Evolutionary conservation across 129 eudicot genomes (phyloP).

Genomic region (Flaveria bidentis): DNA sequence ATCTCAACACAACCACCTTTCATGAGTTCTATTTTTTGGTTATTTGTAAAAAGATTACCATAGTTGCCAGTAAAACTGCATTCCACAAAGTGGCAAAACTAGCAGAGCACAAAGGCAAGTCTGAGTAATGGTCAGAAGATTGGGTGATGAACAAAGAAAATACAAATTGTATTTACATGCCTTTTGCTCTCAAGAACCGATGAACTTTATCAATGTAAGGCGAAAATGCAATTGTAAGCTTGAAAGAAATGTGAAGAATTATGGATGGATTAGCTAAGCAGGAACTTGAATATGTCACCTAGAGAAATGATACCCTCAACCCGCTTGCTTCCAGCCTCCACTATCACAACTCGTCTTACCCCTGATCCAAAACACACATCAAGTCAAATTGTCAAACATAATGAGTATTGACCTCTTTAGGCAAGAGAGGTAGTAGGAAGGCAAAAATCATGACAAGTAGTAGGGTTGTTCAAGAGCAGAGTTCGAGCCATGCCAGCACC

Average conservation of each 20-base stretch:
- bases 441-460: background rate
- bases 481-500: background rate
- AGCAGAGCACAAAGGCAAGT: constrained; percentile 35
- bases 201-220: constrained; percentile 23
- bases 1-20: constrained; percentile 28
- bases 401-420: too few relatives aligned
- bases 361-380: constrained; percentile 37
- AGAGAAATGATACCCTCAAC: constrained; percentile 80
- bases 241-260: constrained; percentile 39
- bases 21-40: background rate
- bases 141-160: constrained; percentile 20
- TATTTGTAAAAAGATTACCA: constrained; percentile 18
- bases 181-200: constrained; percentile 26
- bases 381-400: background rate
- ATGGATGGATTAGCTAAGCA: constrained; percentile 55
- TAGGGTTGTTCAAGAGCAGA: background rate
- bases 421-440: too few relatives aligned
- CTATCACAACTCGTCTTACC: constrained; percentile 71
- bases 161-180: constrained; percentile 38
- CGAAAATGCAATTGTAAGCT: constrained; percentile 36
- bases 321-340: constrained; percentile 90
- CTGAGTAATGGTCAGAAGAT: constrained; percentile 26
- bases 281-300: constrained; percentile 66
- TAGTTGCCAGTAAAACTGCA: constrained; percentile 39
- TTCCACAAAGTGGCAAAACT: constrained; percentile 42